These are phyloP conservation scores for Fusarium albidum DNA, from an alignment of 2,329 filamentous ascomycete genomes.

Conservation along the genomic window DNA sequence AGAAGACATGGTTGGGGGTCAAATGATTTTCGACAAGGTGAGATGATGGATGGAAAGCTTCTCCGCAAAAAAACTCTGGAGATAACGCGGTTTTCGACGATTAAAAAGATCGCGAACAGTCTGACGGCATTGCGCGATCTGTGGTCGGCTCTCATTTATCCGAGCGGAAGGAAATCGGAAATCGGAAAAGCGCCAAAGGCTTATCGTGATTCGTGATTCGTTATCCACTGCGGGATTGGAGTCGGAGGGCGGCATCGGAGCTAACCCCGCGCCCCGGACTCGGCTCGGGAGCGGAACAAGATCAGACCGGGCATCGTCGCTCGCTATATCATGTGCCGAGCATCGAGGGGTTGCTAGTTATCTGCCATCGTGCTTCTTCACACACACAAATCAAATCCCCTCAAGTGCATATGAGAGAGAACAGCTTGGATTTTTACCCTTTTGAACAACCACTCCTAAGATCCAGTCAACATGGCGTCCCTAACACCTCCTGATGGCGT, in stretches of 20 bases:
- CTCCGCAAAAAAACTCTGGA: not conserved
- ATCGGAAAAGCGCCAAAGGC: not conserved
- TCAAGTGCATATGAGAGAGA: too few relatives aligned
- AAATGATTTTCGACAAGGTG: not conserved
- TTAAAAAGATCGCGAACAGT: too few relatives aligned
- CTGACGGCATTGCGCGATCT: not conserved
- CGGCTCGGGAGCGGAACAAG: not conserved
- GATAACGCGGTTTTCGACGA: too few relatives aligned
- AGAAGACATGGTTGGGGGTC: conserved; percentile 32
- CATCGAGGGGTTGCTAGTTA: too few relatives aligned
- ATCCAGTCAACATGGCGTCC: conserved; percentile 1
- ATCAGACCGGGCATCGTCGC: not conserved
- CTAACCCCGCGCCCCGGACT: not conserved
- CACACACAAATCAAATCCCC: too few relatives aligned
- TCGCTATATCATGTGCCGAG: too few relatives aligned
- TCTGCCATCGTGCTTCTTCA: too few relatives aligned
- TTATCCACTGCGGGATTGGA: too few relatives aligned
- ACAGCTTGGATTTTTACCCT: too few relatives aligned
- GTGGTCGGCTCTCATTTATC: not conserved
- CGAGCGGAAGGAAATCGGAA: not conserved
- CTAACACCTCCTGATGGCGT: conserved; percentile 58
- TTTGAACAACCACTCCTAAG: too few relatives aligned
- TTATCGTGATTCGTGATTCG: not conserved
- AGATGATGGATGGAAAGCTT: not conserved
- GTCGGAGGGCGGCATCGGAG: conserved; percentile 1